phyloP scores from a whole-genome alignment of 2,329 filamentous ascomycete species.

The Pestalotiopsis fici region DNA sequence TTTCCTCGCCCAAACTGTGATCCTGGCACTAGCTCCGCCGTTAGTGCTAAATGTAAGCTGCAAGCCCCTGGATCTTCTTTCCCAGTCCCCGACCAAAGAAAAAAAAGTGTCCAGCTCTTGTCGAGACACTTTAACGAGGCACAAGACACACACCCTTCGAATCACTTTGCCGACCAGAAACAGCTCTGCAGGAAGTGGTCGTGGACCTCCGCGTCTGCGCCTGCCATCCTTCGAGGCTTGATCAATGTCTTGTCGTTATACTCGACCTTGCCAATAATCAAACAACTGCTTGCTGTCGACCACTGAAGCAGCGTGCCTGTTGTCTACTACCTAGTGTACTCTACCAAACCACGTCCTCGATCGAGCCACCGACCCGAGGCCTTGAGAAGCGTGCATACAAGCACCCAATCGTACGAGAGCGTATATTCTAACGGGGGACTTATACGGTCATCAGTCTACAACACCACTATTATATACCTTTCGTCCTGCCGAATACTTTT shows the following conservation, averaged over 20 bases:
- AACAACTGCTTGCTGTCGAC: not conserved
- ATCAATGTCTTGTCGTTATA: not conserved
- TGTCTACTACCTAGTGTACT: not conserved
- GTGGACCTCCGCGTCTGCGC: slow-evolving; percentile 10
- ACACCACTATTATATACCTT: not conserved
- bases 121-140: not conserved
- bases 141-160: not conserved
- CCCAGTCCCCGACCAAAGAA: not conserved
- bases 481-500: not conserved
- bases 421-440: not conserved
- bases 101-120: slow-evolving; percentile 3
- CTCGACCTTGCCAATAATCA: not conserved
- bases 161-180: not conserved
- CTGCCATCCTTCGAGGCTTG: not conserved
- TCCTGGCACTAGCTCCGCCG: slow-evolving; percentile 1
- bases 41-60: slow-evolving; percentile 1
- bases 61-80: slow-evolving; percentile 5
- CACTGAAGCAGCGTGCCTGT: not conserved
- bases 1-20: not conserved
- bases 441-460: not conserved
- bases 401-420: not conserved
- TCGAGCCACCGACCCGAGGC: no score
- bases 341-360: not conserved
- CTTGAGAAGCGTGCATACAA: not conserved
- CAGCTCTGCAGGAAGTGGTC: not conserved